Conservation (phyloP, 306 rosid genomes). For the Oxytropis ochrocephala region DNA sequence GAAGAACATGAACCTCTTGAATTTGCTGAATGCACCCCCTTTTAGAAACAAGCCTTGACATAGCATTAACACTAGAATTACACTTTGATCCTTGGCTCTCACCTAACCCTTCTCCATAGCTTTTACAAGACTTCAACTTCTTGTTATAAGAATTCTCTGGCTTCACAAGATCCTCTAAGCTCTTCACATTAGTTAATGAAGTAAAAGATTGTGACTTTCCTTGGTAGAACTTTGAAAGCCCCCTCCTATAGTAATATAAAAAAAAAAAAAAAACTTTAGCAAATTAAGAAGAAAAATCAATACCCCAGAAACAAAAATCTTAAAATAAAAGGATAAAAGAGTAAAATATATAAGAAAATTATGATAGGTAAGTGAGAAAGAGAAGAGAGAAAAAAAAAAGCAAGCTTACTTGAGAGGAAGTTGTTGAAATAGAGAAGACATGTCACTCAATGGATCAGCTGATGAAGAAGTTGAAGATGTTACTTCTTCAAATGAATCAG, state of each 20-base stretch:
- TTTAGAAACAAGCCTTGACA: conserved; percentile 18
- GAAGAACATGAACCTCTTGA: conserved; percentile 30
- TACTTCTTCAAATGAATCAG: conserved; percentile 35
- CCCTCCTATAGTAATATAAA: conserved; percentile 28
- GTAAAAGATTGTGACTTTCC: conserved; percentile 50
- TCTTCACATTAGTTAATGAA: conserved; percentile 32
- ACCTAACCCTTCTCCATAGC: conserved; percentile 21
- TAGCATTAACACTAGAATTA: background rate
- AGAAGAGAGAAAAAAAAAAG: too few relatives aligned
- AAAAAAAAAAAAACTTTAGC: conserved; percentile 8
- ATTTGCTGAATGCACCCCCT: conserved; percentile 7
- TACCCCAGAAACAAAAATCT: background rate
- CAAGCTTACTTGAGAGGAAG: conserved; percentile 43
- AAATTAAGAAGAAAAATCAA: background rate
- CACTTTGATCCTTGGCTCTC: background rate
- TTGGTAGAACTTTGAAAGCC: conserved; percentile 38
- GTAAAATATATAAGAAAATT: background rate
- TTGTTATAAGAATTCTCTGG: conserved; percentile 36
- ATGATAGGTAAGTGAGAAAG: too few relatives aligned
- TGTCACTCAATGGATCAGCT: conserved; percentile 21
- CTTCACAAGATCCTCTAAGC: conserved; percentile 44
- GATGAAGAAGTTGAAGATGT: conserved; percentile 28
- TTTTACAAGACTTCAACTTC: conserved; percentile 33
- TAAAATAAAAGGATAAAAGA: background rate
- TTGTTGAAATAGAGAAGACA: conserved; percentile 35